A percentile compares a stretch with the other conserved stretches of the same genome.
Evolutionary conservation across 2,329 filamentous ascomycete genomes (phyloP).

Genomic region (Pseudopyricularia javanii): DNA sequence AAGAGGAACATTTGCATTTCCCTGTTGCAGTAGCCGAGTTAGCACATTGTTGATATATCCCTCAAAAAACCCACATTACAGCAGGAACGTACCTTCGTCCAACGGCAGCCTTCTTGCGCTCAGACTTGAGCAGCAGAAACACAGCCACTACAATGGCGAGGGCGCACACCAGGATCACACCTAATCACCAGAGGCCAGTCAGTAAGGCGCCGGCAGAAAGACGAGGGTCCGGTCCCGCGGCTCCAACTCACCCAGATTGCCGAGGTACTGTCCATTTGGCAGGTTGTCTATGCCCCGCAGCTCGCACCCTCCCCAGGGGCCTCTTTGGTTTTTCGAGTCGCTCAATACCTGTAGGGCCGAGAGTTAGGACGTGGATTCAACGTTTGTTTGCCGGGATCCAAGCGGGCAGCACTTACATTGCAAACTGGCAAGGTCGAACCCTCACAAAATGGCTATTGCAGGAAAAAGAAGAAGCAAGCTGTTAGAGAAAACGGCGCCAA

Average conservation of each 20-base stretch:
- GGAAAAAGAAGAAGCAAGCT: conserved; percentile 8
- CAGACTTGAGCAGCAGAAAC: conserved; percentile 66
- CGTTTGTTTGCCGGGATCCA: conserved; percentile 1
- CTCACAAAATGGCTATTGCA: conserved; percentile 60
- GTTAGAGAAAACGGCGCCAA: conserved; percentile 10
- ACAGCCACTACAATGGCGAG: conserved; percentile 58
- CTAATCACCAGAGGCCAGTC: conserved; percentile 27
- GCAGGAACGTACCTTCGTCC: conserved; percentile 59
- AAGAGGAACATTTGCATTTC: conserved; percentile 94
- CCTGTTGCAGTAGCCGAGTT: conserved; percentile 30
- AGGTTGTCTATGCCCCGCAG: conserved; percentile 60
- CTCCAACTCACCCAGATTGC: conserved; percentile 62
- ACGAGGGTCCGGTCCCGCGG: not conserved
- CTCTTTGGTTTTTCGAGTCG: conserved; percentile 41
- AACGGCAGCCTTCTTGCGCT: conserved; percentile 85
- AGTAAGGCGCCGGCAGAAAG: conserved; percentile 4
- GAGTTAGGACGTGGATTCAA: conserved; percentile 9
- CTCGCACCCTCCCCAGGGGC: conserved; percentile 57
- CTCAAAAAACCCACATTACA: no score
- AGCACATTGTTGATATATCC: conserved; percentile 4
- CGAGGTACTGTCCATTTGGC: conserved; percentile 51
- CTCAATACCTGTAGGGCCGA: conserved; percentile 48
- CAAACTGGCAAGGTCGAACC: conserved; percentile 75
- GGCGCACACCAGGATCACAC: conserved; percentile 76
- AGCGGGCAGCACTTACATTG: conserved; percentile 49